A percentile compares a stretch with the other conserved stretches of the same genome.
Evolutionary conservation across 805 yeast genomes (phyloP).

Genomic region (Metschnikowia reukaufii): DNA sequence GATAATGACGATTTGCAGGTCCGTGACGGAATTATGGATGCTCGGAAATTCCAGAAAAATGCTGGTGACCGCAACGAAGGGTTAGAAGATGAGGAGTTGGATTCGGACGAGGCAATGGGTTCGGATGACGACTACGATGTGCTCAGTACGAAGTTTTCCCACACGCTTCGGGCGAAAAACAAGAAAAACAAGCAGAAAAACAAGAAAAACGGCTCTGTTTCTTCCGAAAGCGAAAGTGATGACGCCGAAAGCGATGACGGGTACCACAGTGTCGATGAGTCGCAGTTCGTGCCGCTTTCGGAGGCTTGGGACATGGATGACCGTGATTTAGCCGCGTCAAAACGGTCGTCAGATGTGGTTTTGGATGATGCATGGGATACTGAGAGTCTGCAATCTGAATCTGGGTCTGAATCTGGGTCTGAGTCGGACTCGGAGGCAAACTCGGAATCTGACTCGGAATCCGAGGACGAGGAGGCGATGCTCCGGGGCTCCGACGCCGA

Average conservation of each 20-base stretch:
- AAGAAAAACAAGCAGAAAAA: slow-evolving; percentile 28
- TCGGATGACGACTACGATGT: slow-evolving; percentile 71
- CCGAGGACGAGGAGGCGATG: slow-evolving; percentile 27
- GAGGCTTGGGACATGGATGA: slow-evolving; percentile 83
- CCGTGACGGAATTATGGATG: slow-evolving; percentile 42
- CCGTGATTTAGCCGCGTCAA: slow-evolving; percentile 6
- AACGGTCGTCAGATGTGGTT: slow-evolving; percentile 14
- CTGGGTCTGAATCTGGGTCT: slow-evolving; percentile 27
- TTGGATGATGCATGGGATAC: slow-evolving; percentile 19
- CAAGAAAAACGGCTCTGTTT: too few relatives aligned
- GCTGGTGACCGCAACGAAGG: slow-evolving; percentile 25
- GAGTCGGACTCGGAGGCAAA: slow-evolving; percentile 11
- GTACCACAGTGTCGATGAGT: slow-evolving; percentile 74
- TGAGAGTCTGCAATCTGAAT: slow-evolving; percentile 21
- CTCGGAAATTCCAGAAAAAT: slow-evolving; percentile 33
- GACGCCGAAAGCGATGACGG: slow-evolving; percentile 37
- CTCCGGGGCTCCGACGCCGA: slow-evolving; percentile 36
- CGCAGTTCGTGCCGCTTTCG: slow-evolving; percentile 72
- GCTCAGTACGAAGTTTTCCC: slow-evolving; percentile 65
- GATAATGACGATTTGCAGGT: slow-evolving; percentile 28
- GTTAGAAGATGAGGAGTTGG: slow-evolving; percentile 65
- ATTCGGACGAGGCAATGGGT: slow-evolving; percentile 87
- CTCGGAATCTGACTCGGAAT: slow-evolving; percentile 32
- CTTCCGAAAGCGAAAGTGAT: background rate
- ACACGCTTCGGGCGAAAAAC: slow-evolving; percentile 59